These are phyloP conservation scores for Esteya vermicola DNA, from an alignment of 2,329 filamentous ascomycete genomes.

Conservation along the genomic window DNA sequence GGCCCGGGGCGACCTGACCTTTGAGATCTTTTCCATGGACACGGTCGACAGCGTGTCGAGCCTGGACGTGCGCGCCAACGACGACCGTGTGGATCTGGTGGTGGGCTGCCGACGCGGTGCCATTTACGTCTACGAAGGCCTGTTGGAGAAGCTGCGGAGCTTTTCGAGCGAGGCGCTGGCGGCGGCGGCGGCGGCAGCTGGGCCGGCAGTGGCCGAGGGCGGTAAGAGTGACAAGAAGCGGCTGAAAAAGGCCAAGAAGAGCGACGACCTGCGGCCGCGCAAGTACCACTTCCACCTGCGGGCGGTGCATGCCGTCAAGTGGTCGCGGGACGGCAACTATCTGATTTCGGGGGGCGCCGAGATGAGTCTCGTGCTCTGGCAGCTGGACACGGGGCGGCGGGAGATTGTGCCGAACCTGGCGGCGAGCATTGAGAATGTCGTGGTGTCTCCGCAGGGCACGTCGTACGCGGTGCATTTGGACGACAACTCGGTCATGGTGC, in stretches of 20 bases:
- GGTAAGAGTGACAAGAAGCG: no score
- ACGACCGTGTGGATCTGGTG: conserved; percentile 41
- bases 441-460: conserved; percentile 64
- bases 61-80: conserved; percentile 42
- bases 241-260: no score
- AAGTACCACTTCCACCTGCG: conserved; percentile 86
- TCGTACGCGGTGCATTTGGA: conserved; percentile 76
- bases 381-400: conserved; percentile 71
- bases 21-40: conserved; percentile 44
- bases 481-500: conserved; percentile 81
- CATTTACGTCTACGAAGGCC: conserved; percentile 70
- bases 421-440: conserved; percentile 70
- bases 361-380: conserved; percentile 82
- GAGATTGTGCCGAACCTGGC: conserved; percentile 85
- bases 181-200: conserved; percentile 22
- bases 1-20: conserved; percentile 26
- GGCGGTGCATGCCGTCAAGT: conserved; percentile 72
- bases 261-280: conserved; percentile 35
- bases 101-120: conserved; percentile 64
- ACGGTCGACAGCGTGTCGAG: conserved; percentile 50
- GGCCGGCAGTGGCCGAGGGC: no score
- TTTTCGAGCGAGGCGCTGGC: no score
- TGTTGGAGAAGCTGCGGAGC: conserved; percentile 43
- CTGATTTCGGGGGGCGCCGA: conserved; percentile 86
- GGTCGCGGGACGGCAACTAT: conserved; percentile 89